Conservation (phyloP, 1,284 basidiomycete species). For the Microstroma glucosiphilum region DNA sequence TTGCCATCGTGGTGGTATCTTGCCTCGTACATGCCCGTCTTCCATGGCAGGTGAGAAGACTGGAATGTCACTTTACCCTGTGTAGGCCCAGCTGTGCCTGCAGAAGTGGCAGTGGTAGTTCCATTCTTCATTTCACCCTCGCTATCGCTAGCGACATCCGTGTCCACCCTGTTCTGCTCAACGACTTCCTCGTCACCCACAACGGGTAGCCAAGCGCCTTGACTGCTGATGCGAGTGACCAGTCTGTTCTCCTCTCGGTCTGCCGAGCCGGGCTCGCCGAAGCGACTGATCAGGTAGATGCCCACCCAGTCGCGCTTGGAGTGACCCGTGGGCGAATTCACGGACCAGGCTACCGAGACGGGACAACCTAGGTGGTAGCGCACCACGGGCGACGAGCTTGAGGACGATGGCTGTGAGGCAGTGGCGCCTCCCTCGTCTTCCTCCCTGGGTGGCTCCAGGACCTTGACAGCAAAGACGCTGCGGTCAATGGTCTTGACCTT, state of each 20-base stretch:
- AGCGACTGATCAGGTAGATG: constrained; percentile 59
- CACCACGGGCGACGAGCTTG: neutral
- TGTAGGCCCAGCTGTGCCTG: neutral
- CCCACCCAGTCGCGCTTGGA: constrained; percentile 97
- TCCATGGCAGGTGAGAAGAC: constrained; percentile 65
- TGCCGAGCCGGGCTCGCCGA: constrained; percentile 20
- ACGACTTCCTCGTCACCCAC: constrained; percentile 74
- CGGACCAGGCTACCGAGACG: constrained; percentile 74
- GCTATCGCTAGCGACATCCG: no score
- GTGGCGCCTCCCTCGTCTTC: neutral
- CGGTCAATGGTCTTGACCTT: constrained; percentile 30
- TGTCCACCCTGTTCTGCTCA: constrained; percentile 18
- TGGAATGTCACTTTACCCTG: constrained; percentile 45
- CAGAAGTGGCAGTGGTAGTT: neutral
- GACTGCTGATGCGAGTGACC: constrained; percentile 71
- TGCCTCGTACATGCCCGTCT: constrained; percentile 78
- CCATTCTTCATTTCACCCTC: neutral
- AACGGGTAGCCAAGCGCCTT: constrained; percentile 88
- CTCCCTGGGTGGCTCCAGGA: neutral
- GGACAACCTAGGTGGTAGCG: constrained; percentile 85
- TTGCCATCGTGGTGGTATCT: constrained; percentile 60
- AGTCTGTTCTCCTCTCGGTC: constrained; percentile 19
- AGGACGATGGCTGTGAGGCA: neutral
- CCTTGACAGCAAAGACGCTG: constrained; percentile 23
- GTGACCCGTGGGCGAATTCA: constrained; percentile 68